These are phyloP conservation scores for Sordariomycetes sp. DNA, from an alignment of 2,329 filamentous ascomycete species.

Conservation along the genomic window DNA sequence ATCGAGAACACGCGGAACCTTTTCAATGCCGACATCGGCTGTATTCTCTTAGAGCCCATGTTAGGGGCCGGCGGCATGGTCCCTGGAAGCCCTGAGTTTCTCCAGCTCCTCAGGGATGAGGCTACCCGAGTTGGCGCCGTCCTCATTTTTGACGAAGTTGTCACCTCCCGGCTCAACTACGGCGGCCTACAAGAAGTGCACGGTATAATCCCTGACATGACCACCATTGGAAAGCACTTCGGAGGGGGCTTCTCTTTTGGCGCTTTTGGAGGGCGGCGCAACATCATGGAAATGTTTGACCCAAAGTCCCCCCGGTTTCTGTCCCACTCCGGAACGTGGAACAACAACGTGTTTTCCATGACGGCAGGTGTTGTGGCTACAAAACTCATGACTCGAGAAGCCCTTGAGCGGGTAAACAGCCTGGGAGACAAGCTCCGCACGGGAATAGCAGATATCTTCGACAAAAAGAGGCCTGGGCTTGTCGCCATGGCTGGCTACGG, in stretches of 20 bases:
- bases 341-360: slow-evolving; percentile 11
- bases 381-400: slow-evolving; percentile 6
- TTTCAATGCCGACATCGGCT: slow-evolving; percentile 37
- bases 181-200: slow-evolving; percentile 33
- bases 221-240: slow-evolving; percentile 55
- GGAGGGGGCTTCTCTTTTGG: slow-evolving; percentile 58
- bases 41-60: slow-evolving; percentile 56
- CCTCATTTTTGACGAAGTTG: slow-evolving; percentile 62
- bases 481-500: no score
- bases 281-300: background rate
- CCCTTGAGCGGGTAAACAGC: slow-evolving; percentile 3
- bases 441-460: no score
- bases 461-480: no score
- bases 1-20: slow-evolving; percentile 30
- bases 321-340: slow-evolving; percentile 10
- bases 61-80: slow-evolving; percentile 53
- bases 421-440: background rate
- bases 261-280: slow-evolving; percentile 47
- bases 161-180: slow-evolving; percentile 48
- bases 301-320: slow-evolving; percentile 12
- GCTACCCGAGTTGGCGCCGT: slow-evolving; percentile 33
- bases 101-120: slow-evolving; percentile 33
- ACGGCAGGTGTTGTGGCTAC: slow-evolving; percentile 8
- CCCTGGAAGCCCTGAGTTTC: slow-evolving; percentile 36
- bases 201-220: slow-evolving; percentile 46